These are phyloP conservation scores for Gossypioides kirkii DNA, from an alignment of 345 rosid species.

Conservation along the genomic window DNA sequence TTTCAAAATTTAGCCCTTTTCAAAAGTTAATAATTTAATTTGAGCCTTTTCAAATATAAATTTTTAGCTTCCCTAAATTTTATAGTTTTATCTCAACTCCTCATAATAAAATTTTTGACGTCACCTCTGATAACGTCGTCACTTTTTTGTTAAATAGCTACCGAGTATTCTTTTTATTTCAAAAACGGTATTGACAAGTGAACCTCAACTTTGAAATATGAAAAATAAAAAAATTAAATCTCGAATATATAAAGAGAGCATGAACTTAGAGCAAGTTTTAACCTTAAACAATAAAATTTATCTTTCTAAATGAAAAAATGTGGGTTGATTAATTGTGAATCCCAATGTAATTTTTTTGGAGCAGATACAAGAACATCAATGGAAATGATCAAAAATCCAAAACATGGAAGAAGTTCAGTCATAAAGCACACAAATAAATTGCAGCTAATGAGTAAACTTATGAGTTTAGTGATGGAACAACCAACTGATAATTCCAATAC, in stretches of 20 bases:
- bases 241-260: accelerated
- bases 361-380: conserved; percentile 37
- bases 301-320: background rate
- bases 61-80: too few relatives aligned
- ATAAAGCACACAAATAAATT: conserved; percentile 26
- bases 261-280: too few relatives aligned
- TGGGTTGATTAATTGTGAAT: background rate
- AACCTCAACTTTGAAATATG: too few relatives aligned
- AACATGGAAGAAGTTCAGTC: background rate
- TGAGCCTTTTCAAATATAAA: too few relatives aligned
- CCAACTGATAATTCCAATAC: conserved; percentile 43
- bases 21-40: too few relatives aligned
- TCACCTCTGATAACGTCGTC: accelerated
- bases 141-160: too few relatives aligned
- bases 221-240: too few relatives aligned
- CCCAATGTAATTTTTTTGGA: background rate
- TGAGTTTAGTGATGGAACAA: conserved; percentile 40
- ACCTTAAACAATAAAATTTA: background rate
- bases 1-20: too few relatives aligned
- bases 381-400: background rate
- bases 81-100: too few relatives aligned
- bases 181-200: too few relatives aligned
- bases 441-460: conserved; percentile 33
- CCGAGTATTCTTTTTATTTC: too few relatives aligned
- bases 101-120: too few relatives aligned